Base-by-base conservation (phyloP, 169 alveolate species). In the Cryptosporidium xiaoi region DNA sequence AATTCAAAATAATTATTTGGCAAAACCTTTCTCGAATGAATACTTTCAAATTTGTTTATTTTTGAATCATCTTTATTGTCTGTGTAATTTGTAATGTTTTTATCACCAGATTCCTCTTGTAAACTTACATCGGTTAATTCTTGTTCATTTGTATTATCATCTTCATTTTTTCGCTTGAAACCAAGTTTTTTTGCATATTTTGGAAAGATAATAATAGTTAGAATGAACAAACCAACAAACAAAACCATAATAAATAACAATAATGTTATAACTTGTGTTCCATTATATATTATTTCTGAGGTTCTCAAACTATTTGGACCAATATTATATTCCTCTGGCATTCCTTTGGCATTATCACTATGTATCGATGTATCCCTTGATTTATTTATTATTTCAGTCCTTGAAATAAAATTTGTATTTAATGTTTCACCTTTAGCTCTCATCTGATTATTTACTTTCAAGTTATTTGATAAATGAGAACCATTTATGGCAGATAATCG, bases 241-340 rank as follows among this genome's bases (percentile, higher is more conserved):
- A 77, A 34, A 36, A 56, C 71, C 20, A 62, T 58, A 15, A 77
- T 50, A 62, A 77, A 56, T 27, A 77, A 77, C n/a, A 77, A 58
- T 66, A 77, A 40, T 18, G 87, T 77, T 33, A 77, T 24, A 16
- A 60, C 64, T 15, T 77, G 69, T 6, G 87, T 77, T 1, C 87
- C 87, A 24, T 77, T 77, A 77, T 77, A 77, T 44, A 77, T 77
- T 6, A 77, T 60, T 10, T 77, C 87, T 40, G 87, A 77, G 20
- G 68, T 69, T 69, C 83, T 69, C 29, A 69, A 56, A 18, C 83
- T 69, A 56, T 55, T 69, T 18, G 55, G 51, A 20, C 83, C 67
- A 16, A 27, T 62, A 27, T 62, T 62, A 2, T 62, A n/a, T 34
- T 62, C 64, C 48, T 77, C 64, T 24, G 56, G 16, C 27, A 62